These are phyloP conservation scores for Tetracladium marchalianum DNA, from an alignment of 495 filamentous ascomycete species.

Conservation along the genomic window DNA sequence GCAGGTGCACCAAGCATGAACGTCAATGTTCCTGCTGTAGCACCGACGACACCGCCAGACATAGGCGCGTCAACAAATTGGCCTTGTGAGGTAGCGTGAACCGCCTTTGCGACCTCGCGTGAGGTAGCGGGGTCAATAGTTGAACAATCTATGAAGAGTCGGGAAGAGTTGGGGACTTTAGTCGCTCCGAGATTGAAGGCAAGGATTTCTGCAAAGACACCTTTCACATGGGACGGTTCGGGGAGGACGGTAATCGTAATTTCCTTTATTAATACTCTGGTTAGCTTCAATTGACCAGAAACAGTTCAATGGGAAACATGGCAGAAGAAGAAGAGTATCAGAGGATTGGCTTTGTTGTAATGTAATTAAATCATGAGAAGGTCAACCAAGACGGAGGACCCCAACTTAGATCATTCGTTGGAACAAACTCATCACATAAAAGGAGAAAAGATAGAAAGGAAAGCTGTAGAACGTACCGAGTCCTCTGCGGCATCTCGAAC, in stretches of 20 bases:
- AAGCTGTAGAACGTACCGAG: slow-evolving; percentile 47
- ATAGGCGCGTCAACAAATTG: slow-evolving; percentile 73
- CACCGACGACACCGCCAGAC: slow-evolving; percentile 80
- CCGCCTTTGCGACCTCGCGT: slow-evolving; percentile 50
- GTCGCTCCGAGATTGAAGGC: slow-evolving; percentile 29
- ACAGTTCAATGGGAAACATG: not conserved
- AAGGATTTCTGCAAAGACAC: slow-evolving; percentile 59
- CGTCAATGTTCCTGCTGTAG: slow-evolving; percentile 61
- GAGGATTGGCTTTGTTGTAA: slow-evolving; percentile 54
- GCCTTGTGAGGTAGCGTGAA: slow-evolving; percentile 42
- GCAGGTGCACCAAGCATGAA: slow-evolving; percentile 78
- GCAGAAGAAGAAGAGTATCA: slow-evolving; percentile 28
- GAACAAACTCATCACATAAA: slow-evolving; percentile 42
- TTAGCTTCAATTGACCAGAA: not conserved
- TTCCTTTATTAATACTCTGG: slow-evolving; percentile 37
- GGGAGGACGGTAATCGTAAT: slow-evolving; percentile 73
- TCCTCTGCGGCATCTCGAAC: slow-evolving; percentile 56
- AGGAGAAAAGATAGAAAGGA: slow-evolving; percentile 22
- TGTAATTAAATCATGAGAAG: slow-evolving; percentile 42
- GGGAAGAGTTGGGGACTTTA: slow-evolving; percentile 27
- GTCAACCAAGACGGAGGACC: slow-evolving; percentile 28
- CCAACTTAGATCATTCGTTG: slow-evolving; percentile 53
- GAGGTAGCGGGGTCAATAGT: slow-evolving; percentile 80
- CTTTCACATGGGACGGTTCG: slow-evolving; percentile 67
- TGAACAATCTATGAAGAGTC: slow-evolving; percentile 72